These are phyloP conservation scores for Reticulascus tulasneorum DNA, from an alignment of 2,329 filamentous ascomycete genomes.

Conservation along the genomic window DNA sequence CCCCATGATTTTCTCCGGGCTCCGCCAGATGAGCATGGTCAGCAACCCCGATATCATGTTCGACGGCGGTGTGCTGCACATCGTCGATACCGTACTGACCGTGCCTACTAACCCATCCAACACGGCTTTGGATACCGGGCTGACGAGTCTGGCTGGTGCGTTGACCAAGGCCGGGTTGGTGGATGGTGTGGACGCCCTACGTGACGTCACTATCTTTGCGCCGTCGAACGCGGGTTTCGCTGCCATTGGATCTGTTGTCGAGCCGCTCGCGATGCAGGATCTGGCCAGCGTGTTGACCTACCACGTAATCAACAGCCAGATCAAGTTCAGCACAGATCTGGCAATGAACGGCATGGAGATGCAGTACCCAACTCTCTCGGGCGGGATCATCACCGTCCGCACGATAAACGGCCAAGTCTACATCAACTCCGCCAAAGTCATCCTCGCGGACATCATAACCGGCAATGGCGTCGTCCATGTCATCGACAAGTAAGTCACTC, in stretches of 20 bases:
- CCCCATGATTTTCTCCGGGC: slow-evolving; percentile 32
- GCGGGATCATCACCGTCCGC: slow-evolving; percentile 32
- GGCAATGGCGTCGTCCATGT: slow-evolving; percentile 57
- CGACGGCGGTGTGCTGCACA: slow-evolving; percentile 45
- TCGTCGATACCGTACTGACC: slow-evolving; percentile 48
- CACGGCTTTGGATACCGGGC: slow-evolving; percentile 47
- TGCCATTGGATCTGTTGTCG: slow-evolving; percentile 47
- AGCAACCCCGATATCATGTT: slow-evolving; percentile 40
- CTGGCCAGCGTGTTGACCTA: slow-evolving; percentile 56
- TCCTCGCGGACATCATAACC: slow-evolving; percentile 47
- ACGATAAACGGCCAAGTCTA: slow-evolving; percentile 39
- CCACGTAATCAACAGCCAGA: slow-evolving; percentile 54
- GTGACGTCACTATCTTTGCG: slow-evolving; percentile 54
- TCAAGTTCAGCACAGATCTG: slow-evolving; percentile 22
- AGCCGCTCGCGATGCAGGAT: slow-evolving; percentile 40
- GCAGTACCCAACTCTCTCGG: slow-evolving; percentile 21
- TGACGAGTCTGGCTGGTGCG: slow-evolving; percentile 28
- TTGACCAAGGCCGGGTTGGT: slow-evolving; percentile 34
- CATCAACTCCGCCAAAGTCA: slow-evolving; percentile 48
- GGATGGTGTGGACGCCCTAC: slow-evolving; percentile 31
- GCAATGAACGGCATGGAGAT: slow-evolving; percentile 15
- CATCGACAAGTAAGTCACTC: slow-evolving; percentile 46
- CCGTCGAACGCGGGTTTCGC: slow-evolving; percentile 58
- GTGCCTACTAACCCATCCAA: slow-evolving; percentile 39
- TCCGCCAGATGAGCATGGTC: slow-evolving; percentile 28